Conservation (phyloP, 1,139 yeast genomes). For the Saccharomycopsis phalli region DNA sequence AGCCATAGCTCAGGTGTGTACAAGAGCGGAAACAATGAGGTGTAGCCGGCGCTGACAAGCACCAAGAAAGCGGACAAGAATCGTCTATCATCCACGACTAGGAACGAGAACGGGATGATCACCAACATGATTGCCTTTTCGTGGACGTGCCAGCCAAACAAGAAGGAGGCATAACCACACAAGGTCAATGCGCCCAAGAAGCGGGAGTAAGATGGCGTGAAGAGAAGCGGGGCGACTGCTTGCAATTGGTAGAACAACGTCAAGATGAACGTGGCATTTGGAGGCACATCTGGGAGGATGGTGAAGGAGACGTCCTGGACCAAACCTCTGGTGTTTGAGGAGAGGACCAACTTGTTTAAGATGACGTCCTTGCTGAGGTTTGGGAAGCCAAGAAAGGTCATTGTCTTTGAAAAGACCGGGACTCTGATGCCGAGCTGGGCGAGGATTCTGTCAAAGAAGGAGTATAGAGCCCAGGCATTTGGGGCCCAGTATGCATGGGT, state of each 20-base stretch:
- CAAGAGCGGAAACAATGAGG: slow-evolving; percentile 79
- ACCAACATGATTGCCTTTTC: slow-evolving; percentile 89
- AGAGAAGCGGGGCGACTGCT: slow-evolving; percentile 66
- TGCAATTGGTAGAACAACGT: slow-evolving; percentile 72
- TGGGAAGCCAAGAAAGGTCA: slow-evolving; percentile 28
- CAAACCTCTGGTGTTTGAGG: slow-evolving; percentile 67
- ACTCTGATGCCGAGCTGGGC: slow-evolving; percentile 41
- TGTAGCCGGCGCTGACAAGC: slow-evolving; percentile 73
- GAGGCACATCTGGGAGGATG: slow-evolving; percentile 72
- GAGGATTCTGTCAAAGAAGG: slow-evolving; percentile 70
- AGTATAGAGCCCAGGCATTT: slow-evolving; percentile 90
- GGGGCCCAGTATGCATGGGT: slow-evolving; percentile 99
- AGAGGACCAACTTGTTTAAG: slow-evolving; percentile 24
- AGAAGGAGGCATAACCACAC: slow-evolving; percentile 84
- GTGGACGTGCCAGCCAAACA: slow-evolving; percentile 98
- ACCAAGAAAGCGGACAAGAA: slow-evolving; percentile 59
- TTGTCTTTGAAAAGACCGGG: slow-evolving; percentile 35
- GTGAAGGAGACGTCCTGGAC: slow-evolving; percentile 86
- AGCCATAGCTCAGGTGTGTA: slow-evolving; percentile 76
- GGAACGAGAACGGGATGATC: slow-evolving; percentile 80
- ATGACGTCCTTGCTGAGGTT: slow-evolving; percentile 26
- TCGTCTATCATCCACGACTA: slow-evolving; percentile 65
- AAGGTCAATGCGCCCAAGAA: slow-evolving; percentile 79
- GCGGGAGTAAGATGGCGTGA: slow-evolving; percentile 67
- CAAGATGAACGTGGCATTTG: slow-evolving; percentile 64